Evolutionary conservation across 805 yeast species (phyloP), one percentile per base, ranked within the genome.

Genomic region (Zygosaccharomyces siamensis): DNA sequence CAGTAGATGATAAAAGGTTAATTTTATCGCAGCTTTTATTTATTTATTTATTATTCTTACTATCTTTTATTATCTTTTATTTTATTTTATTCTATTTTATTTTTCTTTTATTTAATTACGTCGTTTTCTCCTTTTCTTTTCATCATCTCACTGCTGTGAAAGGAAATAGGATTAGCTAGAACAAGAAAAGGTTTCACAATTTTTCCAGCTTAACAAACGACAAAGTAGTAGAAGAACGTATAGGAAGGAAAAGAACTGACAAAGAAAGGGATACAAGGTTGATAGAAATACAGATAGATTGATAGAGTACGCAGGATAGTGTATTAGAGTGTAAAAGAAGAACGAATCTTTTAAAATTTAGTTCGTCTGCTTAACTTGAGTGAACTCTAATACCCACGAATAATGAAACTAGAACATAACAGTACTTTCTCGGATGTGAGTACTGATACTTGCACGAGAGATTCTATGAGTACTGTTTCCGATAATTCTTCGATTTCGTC

Each of bases 181-280:
- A 41, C 44, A 41, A 33, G 37, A 33, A 33, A 41, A 27, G 28
- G 44, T 41, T 41, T 41, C 44, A 41, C 21, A 31, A 41, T 36
- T 21, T 16, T 33, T 33, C 11, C 11, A 32, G 16, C 37, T 20
- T 3, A 32, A 32, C 21, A 32, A 14, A 28, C 27, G 24, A 18
- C 24, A 30, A 14, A 18, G 30, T 30, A 18, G 18, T 33, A 14
- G 11, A 18, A 33, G 11, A 16, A 33, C 16, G 10, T 33, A 33
- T 14, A 8, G 21, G 8, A 33, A 33, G 20, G 8, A 14, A 20
- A 33, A 16, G 37, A n/a, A 14, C 11, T 10, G 35, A 31, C 24
- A 3, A 31, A 8, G 28, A 26, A 8, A 26, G 28, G 28, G 28
- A 26, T 26, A 26, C 28, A 26, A 26, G 28, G 10, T 26, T 26